Evolutionary conservation across 768 basidiomycete species (phyloP), one percentile per base, ranked within the genome.

Genomic region (Boletus patriciae): DNA sequence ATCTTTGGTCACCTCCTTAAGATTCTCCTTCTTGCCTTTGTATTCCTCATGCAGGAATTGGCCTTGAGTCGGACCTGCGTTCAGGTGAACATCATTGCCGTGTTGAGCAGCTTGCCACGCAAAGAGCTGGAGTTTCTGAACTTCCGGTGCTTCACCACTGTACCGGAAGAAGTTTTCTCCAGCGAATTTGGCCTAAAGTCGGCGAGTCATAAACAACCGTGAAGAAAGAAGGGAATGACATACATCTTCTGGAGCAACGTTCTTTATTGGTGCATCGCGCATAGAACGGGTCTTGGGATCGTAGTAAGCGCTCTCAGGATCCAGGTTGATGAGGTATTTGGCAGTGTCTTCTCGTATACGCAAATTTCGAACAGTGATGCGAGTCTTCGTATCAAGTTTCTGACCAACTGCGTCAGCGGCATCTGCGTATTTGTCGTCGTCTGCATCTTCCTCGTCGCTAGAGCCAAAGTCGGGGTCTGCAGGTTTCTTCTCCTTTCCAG

Each of bases 211-310:
- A 31, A 48, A 49, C 21, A 23, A 15, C 34, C 21, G 6, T 34
- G 29, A 58, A 37, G 53, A 40, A 34, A 55, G 29, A 3, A 23
- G 23, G 48, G 48, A 13, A 23, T 6, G 37, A 76, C 89, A 49
- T 69, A 95, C 94, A 66, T 98, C 96, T 73, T 96, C 94, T n/a
- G 91, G 76, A 7, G 85, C 78, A 25, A 91, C 77, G 62, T 85
- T 83, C 70, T 83, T 84, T 15, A 86, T 58, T 0, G 96, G 97
- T 41, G 96, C 95, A 67, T 99, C 97, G 74, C 97, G 89, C 97
- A 99, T 99, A 8, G 96, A 98, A 67, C 97, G 88, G 13, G 97
- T 98, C 78, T 99, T 99, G 46, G 97, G 97, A 69, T 99, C 97
- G 70, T 99, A 99, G 77, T 98, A 98, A 10, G 97, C 97, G 65